These are phyloP conservation scores for Calycina herbarum DNA, from an alignment of 2,329 filamentous ascomycete species.

Conservation along the genomic window DNA sequence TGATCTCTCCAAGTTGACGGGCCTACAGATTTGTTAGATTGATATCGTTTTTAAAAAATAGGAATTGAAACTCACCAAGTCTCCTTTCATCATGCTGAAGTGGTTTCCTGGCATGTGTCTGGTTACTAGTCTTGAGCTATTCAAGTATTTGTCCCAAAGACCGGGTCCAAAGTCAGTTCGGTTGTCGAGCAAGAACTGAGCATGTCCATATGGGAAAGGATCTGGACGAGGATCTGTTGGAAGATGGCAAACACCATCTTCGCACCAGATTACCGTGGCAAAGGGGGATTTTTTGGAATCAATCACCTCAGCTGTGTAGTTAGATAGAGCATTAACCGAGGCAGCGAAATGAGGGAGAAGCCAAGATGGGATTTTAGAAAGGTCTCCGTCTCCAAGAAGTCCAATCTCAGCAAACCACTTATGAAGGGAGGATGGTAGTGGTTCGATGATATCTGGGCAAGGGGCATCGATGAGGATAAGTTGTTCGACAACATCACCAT, in stretches of 20 bases:
- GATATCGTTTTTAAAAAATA: not conserved
- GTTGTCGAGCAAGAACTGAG: slow-evolving; percentile 72
- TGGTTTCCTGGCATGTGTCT: slow-evolving; percentile 71
- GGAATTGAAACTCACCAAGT: slow-evolving; percentile 43
- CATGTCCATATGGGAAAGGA: slow-evolving; percentile 59
- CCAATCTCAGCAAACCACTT: slow-evolving; percentile 72
- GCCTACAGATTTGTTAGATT: slow-evolving; percentile 4
- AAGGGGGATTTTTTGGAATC: slow-evolving; percentile 58
- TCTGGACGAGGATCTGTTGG: slow-evolving; percentile 65
- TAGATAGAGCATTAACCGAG: slow-evolving; percentile 66
- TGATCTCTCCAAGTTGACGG: slow-evolving; percentile 12
- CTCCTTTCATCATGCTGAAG: slow-evolving; percentile 74
- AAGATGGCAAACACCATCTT: slow-evolving; percentile 69
- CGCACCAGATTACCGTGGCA: slow-evolving; percentile 68
- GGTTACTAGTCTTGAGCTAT: slow-evolving; percentile 60
- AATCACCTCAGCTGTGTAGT: slow-evolving; percentile 66
- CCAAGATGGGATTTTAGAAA: slow-evolving; percentile 68
- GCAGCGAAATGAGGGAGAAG: slow-evolving; percentile 72
- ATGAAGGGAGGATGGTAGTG: slow-evolving; percentile 52
- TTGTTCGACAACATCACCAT: slow-evolving; percentile 57
- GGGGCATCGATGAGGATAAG: slow-evolving; percentile 68
- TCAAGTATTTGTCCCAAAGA: slow-evolving; percentile 67
- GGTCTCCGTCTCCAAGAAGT: slow-evolving; percentile 63
- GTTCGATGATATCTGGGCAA: slow-evolving; percentile 66
- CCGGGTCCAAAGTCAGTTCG: slow-evolving; percentile 70